Percentiles rank a stretch among this genome's conserved stretches.
These are phyloP conservation scores for Cercospora janseana DNA, from an alignment of 2,329 filamentous ascomycete genomes.

Conservation along the genomic window DNA sequence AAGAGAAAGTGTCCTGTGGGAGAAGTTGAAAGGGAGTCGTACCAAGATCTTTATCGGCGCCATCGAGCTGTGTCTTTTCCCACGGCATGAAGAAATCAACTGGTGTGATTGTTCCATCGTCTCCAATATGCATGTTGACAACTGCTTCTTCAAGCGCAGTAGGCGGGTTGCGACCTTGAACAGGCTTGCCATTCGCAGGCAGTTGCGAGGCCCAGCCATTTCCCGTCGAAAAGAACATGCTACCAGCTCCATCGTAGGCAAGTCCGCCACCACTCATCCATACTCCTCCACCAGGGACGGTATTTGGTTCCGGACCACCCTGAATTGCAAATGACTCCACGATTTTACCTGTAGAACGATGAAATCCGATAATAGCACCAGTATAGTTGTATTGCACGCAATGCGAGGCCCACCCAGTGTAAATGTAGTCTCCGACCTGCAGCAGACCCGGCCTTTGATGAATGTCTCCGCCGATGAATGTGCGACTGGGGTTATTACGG, in stretches of 20 bases:
- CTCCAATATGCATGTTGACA: slow-evolving; percentile 8
- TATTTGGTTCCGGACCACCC: slow-evolving; percentile 9
- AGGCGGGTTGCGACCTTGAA: slow-evolving; percentile 12
- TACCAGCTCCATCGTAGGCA: slow-evolving; percentile 16
- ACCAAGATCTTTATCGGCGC: slow-evolving; percentile 16
- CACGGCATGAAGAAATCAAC: slow-evolving; percentile 18
- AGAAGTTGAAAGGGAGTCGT: slow-evolving; percentile 15
- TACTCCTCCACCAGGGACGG: slow-evolving; percentile 11
- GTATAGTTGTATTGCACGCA: slow-evolving; percentile 17
- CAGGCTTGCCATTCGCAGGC: slow-evolving; percentile 8
- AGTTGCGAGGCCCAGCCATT: slow-evolving; percentile 14
- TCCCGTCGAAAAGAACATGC: slow-evolving; percentile 16
- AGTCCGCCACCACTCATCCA: slow-evolving; percentile 17
- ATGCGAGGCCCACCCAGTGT: slow-evolving; percentile 16
- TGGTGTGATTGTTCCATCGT: slow-evolving; percentile 8
- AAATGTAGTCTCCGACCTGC: slow-evolving; percentile 15
- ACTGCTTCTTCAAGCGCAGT: slow-evolving; percentile 15
- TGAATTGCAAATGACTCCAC: slow-evolving; percentile 14
- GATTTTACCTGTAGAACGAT: slow-evolving; percentile 7
- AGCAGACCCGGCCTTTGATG: slow-evolving; percentile 16
- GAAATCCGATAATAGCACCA: slow-evolving; percentile 12
- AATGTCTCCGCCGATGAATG: slow-evolving; percentile 10
- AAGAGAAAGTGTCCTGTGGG: slow-evolving; percentile 12
- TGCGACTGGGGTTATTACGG: slow-evolving; percentile 10
- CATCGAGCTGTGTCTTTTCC: slow-evolving; percentile 15